Evolutionary conservation across 768 basidiomycete genomes (phyloP).

Genomic region (Nidula microcarpa): DNA sequence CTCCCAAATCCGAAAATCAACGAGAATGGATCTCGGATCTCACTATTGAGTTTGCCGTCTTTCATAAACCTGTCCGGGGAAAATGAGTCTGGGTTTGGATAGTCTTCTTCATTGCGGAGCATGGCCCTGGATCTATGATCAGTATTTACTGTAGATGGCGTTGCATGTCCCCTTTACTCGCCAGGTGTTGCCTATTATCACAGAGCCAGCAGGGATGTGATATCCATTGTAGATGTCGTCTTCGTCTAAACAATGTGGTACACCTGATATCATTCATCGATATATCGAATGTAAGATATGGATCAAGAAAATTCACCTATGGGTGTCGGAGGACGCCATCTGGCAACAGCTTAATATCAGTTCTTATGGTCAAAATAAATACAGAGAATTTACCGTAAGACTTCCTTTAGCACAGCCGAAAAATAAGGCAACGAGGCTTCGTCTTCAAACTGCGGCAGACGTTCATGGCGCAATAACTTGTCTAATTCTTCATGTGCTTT

Average conservation of each 20-base stretch:
- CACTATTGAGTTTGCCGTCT: not conserved
- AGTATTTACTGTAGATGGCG: not conserved
- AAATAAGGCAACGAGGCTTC: constrained; percentile 32
- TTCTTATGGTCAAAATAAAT: not conserved
- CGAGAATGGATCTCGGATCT: not conserved
- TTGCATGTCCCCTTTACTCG: constrained; percentile 3
- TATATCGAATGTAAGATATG: too few relatives aligned
- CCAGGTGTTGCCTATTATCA: constrained; percentile 32
- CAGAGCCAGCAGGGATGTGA: constrained; percentile 37
- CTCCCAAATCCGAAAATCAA: not conserved
- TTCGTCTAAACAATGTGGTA: constrained; percentile 25
- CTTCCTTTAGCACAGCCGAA: constrained; percentile 29
- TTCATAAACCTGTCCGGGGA: constrained; percentile 14
- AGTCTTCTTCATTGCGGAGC: constrained; percentile 1
- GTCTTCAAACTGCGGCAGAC: constrained; percentile 36
- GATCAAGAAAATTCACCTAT: constrained; percentile 14
- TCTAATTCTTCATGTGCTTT: constrained; percentile 38
- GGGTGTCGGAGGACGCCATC: constrained; percentile 26
- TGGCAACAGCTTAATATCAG: not conserved
- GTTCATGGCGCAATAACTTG: constrained; percentile 22
- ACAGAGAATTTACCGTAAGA: constrained; percentile 15
- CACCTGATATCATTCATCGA: constrained; percentile 10
- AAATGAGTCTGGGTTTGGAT: constrained; percentile 9
- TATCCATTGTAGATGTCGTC: constrained; percentile 46
- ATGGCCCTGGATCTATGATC: constrained; percentile 11